Evolutionary conservation across 2,329 filamentous ascomycete genomes (phyloP).

Genomic region (Penicillium sp.): DNA sequence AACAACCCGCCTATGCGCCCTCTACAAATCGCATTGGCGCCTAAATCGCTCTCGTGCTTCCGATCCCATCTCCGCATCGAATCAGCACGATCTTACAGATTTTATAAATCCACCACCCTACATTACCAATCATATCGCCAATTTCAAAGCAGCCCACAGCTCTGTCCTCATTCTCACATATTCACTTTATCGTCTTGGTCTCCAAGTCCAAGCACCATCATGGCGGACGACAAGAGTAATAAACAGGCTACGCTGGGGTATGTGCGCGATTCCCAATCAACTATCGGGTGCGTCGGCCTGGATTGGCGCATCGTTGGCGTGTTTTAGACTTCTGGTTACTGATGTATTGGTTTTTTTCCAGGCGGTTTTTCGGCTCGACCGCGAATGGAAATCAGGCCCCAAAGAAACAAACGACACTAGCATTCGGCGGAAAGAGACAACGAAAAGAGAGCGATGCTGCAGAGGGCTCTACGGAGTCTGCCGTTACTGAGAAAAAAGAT

Average conservation of each 20-base stretch:
- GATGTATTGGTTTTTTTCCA: conserved; percentile 38
- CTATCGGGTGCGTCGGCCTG: conserved; percentile 62
- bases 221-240: conserved; percentile 32
- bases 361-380: conserved; percentile 79
- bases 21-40: conserved; percentile 14
- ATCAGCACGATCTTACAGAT: background rate
- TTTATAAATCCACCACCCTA: background rate
- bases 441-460: conserved; percentile 31
- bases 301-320: background rate
- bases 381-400: conserved; percentile 57
- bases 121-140: background rate
- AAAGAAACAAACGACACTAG: conserved; percentile 74
- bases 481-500: conserved; percentile 7
- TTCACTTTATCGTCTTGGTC: background rate
- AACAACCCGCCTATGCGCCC: conserved; percentile 16
- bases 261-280: conserved; percentile 72
- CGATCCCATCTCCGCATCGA: conserved; percentile 5
- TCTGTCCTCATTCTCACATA: no score
- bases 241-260: conserved; percentile 90
- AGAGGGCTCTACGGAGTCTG: conserved; percentile 29
- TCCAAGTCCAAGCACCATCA: conserved; percentile 7
- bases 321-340: background rate
- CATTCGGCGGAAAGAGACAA: conserved; percentile 65
- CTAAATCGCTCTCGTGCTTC: conserved; percentile 15
- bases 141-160: background rate